Conservation (phyloP, 306 rosid genomes). For the Lablab purpureus region DNA sequence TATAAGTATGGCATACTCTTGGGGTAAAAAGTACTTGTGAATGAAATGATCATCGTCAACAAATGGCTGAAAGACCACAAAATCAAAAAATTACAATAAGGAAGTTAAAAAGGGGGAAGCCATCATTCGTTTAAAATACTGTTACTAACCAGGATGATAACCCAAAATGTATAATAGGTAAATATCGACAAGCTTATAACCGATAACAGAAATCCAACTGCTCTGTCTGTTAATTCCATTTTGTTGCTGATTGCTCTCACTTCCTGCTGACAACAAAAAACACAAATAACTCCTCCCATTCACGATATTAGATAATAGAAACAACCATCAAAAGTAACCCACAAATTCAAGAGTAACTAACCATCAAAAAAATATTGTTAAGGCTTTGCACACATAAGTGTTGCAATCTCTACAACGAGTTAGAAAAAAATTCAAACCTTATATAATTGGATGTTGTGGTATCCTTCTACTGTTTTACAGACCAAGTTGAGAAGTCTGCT, state of each 20-base stretch:
- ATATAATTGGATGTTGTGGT: background rate
- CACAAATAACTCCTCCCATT: slow-evolving; percentile 27
- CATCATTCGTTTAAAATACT: slow-evolving; percentile 13
- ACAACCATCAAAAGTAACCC: background rate
- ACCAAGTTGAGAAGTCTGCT: background rate
- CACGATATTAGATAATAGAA: slow-evolving; percentile 15
- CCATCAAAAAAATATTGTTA: slow-evolving; percentile 14
- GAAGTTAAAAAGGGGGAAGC: background rate
- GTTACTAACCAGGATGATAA: slow-evolving; percentile 83
- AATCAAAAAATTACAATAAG: slow-evolving; percentile 8
- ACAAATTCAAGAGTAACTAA: slow-evolving; percentile 8
- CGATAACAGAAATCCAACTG: slow-evolving; percentile 82
- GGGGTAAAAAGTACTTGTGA: slow-evolving; percentile 85
- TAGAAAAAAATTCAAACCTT: slow-evolving; percentile 33
- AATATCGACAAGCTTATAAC: slow-evolving; percentile 77
- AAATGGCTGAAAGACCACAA: slow-evolving; percentile 82
- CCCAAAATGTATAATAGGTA: slow-evolving; percentile 94
- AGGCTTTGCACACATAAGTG: slow-evolving; percentile 1
- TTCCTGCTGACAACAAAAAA: slow-evolving; percentile 53
- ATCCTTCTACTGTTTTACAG: background rate
- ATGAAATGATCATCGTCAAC: slow-evolving; percentile 88
- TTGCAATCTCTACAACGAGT: background rate
- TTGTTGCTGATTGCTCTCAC: slow-evolving; percentile 39
- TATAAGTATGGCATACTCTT: slow-evolving; percentile 85
- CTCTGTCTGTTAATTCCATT: slow-evolving; percentile 91